Evolutionary conservation across 495 filamentous ascomycete species (phyloP), one percentile per base, ranked within the genome.

Genomic region (Amorphotheca resinae): DNA sequence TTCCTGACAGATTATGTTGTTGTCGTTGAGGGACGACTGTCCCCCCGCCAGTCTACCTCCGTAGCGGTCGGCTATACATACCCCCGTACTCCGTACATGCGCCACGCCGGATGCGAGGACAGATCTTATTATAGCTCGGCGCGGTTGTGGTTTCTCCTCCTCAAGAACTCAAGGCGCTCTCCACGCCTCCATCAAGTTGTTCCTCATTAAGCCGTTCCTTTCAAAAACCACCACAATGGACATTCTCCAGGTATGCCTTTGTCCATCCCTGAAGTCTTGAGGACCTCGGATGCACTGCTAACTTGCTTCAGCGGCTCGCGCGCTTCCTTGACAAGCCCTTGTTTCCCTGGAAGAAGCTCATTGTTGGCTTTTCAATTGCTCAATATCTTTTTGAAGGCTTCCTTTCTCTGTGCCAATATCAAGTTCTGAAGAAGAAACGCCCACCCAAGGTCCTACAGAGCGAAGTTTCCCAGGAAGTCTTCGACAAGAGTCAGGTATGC

Each of bases 341-440:
- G 51, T 91, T 96, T 66, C 89, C 93, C 41, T 98, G 91, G 91
- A 98, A 96, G 79, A 79, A 74, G 57, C 76, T 98, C 45, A 85
- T 98, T 53, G 76, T 95, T 43, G 84, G 86, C 42, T 96, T 98
- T 66, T 88, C 87, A 9, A 49, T 95, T 46, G 82, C 76, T 34
- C 87, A 98, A 58, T 95, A 81, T 58, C 57, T 83, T 35, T 80
- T 98, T 50, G 91, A 96, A 56, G 76, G 78, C 39, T 81, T 85
- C 58, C 73, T 98, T 3, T 83, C 82, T 14, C 63, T 82, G 33
- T 84, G 93, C 18, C 91, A 98, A 57, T 95, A 94, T 56, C 70
- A 74, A 33, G 78, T 95, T 33, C 71, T 95, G 23, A 73, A 84
- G 52, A 76, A 76, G 42, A 91, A 72, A 0, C 80, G 78, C 53